Conservation (phyloP, 2,329 filamentous ascomycete species). For the Alternaria arborescens region DNA sequence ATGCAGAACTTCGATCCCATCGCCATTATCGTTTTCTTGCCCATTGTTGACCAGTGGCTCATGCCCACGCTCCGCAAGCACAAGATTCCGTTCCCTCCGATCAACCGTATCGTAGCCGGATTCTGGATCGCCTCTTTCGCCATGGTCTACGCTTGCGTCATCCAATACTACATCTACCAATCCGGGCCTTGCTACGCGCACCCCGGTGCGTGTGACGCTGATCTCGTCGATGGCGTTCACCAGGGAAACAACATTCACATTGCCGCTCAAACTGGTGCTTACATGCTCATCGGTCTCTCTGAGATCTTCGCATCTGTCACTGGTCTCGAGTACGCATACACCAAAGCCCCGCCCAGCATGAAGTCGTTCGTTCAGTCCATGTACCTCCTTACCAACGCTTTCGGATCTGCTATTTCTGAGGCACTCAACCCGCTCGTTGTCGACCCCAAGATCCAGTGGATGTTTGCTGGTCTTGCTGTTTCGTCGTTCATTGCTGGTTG, state of each 20-base stretch:
- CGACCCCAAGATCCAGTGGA: slow-evolving; percentile 73
- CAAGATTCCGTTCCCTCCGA: slow-evolving; percentile 57
- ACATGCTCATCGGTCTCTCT: slow-evolving; percentile 58
- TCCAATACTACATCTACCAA: slow-evolving; percentile 66
- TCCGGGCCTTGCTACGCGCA: slow-evolving; percentile 61
- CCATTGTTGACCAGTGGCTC: slow-evolving; percentile 54
- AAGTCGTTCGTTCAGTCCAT: slow-evolving; percentile 62
- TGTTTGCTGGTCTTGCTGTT: slow-evolving; percentile 56
- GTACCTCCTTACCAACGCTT: slow-evolving; percentile 68
- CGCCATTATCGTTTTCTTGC: slow-evolving; percentile 58
- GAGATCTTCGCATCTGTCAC: slow-evolving; percentile 60
- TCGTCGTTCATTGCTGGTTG: slow-evolving; percentile 43
- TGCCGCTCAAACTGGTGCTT: slow-evolving; percentile 57
- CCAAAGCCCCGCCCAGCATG: slow-evolving; percentile 58
- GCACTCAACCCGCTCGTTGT: slow-evolving; percentile 68
- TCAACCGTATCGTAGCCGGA: slow-evolving; percentile 63
- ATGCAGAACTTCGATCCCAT: slow-evolving; percentile 60
- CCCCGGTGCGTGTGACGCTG: slow-evolving; percentile 46
- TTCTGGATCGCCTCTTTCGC: slow-evolving; percentile 62
- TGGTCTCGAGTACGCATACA: slow-evolving; percentile 59
- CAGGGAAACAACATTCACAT: slow-evolving; percentile 56
- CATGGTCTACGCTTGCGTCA: slow-evolving; percentile 64
- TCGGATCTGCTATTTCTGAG: slow-evolving; percentile 69
- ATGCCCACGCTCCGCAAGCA: slow-evolving; percentile 55
- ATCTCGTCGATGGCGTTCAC: slow-evolving; percentile 36